Evolutionary conservation across 768 basidiomycete genomes (phyloP).

Genomic region (Suillus alpinus): DNA sequence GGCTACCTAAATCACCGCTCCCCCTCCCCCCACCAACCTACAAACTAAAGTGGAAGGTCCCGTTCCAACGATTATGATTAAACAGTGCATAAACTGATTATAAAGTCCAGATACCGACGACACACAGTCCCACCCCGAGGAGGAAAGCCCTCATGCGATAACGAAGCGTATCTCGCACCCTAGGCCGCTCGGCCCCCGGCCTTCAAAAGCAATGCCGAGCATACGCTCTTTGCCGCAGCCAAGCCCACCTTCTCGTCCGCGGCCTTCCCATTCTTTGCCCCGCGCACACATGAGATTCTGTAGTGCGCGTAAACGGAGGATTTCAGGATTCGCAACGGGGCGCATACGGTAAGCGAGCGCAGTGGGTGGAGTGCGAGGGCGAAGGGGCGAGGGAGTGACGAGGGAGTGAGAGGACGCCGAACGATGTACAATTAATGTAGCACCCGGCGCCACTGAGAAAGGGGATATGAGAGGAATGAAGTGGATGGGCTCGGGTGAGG

Average conservation of each 20-base stretch:
- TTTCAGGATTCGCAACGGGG: conserved; percentile 57
- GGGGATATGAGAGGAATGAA: conserved; percentile 42
- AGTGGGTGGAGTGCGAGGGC: conserved; percentile 33
- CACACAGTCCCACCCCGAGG: conserved; percentile 2
- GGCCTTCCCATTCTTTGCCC: conserved; percentile 47
- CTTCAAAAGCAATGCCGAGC: conserved; percentile 59
- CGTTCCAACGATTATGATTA: conserved; percentile 28
- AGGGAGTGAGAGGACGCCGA: conserved; percentile 36
- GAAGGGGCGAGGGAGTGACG: conserved; percentile 41
- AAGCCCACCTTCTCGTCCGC: conserved; percentile 45
- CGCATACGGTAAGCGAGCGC: conserved; percentile 46
- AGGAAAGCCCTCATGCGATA: conserved; percentile 20
- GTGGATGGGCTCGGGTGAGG: conserved; percentile 26
- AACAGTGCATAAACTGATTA: conserved; percentile 31
- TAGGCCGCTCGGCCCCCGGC: conserved; percentile 53
- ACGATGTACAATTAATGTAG: conserved; percentile 19
- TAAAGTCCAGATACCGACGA: conserved; percentile 17
- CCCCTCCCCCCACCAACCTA: background rate
- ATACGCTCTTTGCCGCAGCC: conserved; percentile 58
- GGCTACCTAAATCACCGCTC: background rate
- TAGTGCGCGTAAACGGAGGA: conserved; percentile 58
- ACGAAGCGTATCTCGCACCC: conserved; percentile 38
- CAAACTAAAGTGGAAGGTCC: background rate
- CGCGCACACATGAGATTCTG: conserved; percentile 49
- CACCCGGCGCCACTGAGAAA: conserved; percentile 29